These are phyloP conservation scores for Pythium sukuiense DNA, from an alignment of 352 stramenopile species.

Conservation along the genomic window DNA sequence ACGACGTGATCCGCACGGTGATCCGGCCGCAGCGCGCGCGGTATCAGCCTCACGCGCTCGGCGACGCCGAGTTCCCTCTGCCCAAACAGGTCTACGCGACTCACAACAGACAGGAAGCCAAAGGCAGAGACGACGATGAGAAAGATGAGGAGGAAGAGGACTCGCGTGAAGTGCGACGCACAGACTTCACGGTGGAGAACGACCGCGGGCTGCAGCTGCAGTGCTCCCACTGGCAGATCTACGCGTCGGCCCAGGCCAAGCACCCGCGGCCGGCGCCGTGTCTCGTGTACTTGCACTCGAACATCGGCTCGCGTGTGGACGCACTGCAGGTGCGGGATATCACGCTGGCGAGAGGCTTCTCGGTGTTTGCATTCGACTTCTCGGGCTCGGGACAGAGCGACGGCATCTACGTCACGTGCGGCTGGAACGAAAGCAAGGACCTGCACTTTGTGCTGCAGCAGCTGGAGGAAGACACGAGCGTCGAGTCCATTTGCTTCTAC, in stretches of 20 bases:
- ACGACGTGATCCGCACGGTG: constrained; percentile 70
- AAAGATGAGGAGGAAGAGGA: constrained; percentile 6
- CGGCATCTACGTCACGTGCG: constrained; percentile 85
- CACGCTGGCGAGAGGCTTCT: constrained; percentile 68
- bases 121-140: constrained; percentile 22
- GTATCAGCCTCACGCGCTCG: constrained; percentile 57
- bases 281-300: constrained; percentile 83
- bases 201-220: constrained; percentile 63
- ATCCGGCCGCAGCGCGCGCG: constrained; percentile 66
- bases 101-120: neutral
- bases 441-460: constrained; percentile 68
- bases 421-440: constrained; percentile 80
- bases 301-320: constrained; percentile 75
- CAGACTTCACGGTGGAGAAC: constrained; percentile 68
- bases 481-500: constrained; percentile 69
- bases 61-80: constrained; percentile 47
- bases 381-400: constrained; percentile 76
- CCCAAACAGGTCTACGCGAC: constrained; percentile 13
- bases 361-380: constrained; percentile 81
- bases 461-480: constrained; percentile 45
- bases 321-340: constrained; percentile 62
- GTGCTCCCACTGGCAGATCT: constrained; percentile 81
- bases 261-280: constrained; percentile 40
- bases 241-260: constrained; percentile 24
- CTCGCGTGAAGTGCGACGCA: constrained; percentile 34